Evolutionary conservation across 1,284 basidiomycete genomes (phyloP), one percentile per base, ranked within the genome.

Genomic region (Pulchroboletus neoregius): DNA sequence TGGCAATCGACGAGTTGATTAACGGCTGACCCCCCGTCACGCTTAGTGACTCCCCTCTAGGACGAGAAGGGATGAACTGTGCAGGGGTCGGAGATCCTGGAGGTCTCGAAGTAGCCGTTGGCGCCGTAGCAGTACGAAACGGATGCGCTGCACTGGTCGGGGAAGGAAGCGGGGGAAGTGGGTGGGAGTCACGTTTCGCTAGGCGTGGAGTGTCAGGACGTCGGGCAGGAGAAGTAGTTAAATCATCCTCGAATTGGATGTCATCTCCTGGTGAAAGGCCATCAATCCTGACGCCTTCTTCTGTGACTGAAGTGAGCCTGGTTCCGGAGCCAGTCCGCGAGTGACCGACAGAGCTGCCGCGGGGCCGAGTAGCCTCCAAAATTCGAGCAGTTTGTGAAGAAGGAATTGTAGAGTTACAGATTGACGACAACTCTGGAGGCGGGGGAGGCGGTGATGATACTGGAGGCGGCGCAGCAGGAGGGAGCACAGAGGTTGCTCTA

Each of bases 381-480:
- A 62, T 65, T 54, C 59, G 64, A 50, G 52, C 47, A 39, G 53
- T 59, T 57, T 48, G 67, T 46, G 54, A 57, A 50, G 32, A 58
- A 28, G 18, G 57, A 39, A 43, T 71, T 63, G 51, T 28, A 22
- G 65, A 26, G 7, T 61, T 55, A 24, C 56, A 39, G 22, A 51
- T 49, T 41, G 74, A 70, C 12, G 55, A 52, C 8, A 62, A 43
- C 23, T 69, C 63, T 20, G 65, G 53, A 35, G 84, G 84, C 2
- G 83, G 76, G 0, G 79, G 80, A 1, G 85, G 84, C n/a, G 79
- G 71, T 6, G 80, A 74, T 42, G 72, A 71, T 24, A 72, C 69
- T 22, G 86, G 86, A 11, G 82, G 83, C 4, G 85, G 85, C 0
- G 72, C 74, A 32, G 77, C 73, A 15, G 84, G 84, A 7, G 84